These are phyloP conservation scores for Emmonsiellopsis sp. DNA, from an alignment of 2,329 filamentous ascomycete species.

Conservation along the genomic window DNA sequence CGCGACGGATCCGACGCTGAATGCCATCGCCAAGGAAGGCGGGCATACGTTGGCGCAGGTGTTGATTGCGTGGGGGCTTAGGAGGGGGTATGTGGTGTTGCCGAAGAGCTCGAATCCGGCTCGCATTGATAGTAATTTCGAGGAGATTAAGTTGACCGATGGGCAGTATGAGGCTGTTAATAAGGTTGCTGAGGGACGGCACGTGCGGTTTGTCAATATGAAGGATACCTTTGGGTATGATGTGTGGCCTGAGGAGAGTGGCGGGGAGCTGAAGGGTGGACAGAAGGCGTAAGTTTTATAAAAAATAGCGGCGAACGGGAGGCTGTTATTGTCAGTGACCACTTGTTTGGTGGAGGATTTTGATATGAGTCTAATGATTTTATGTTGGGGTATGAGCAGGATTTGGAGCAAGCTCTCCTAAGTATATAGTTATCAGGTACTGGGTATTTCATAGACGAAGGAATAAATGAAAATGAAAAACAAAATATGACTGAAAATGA, in stretches of 20 bases:
- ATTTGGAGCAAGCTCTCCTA: not conserved
- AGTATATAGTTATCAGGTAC: too few species aligned
- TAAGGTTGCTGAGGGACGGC: conserved; percentile 54
- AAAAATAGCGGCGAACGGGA: not conserved
- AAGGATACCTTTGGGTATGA: conserved; percentile 71
- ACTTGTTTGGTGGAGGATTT: not conserved
- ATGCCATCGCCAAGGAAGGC: conserved; percentile 48
- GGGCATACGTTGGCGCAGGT: conserved; percentile 52
- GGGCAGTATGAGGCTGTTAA: conserved; percentile 53
- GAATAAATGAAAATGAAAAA: too few species aligned
- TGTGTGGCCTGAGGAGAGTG: conserved; percentile 53
- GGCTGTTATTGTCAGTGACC: not conserved
- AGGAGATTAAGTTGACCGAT: conserved; percentile 49
- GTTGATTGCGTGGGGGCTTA: conserved; percentile 56
- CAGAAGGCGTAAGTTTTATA: not conserved
- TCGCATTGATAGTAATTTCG: conserved; percentile 60
- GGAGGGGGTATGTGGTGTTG: conserved; percentile 56
- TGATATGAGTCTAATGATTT: not conserved
- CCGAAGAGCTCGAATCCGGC: conserved; percentile 60
- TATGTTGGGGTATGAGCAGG: not conserved
- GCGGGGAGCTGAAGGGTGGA: conserved; percentile 22
- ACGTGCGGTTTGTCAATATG: conserved; percentile 70
- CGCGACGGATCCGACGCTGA: conserved; percentile 49
- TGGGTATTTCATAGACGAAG: too few species aligned
- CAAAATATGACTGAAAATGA: not conserved